Base-by-base conservation (phyloP, 176 grass and related monocot species). In the Ampelocalamus luodianensis region DNA sequence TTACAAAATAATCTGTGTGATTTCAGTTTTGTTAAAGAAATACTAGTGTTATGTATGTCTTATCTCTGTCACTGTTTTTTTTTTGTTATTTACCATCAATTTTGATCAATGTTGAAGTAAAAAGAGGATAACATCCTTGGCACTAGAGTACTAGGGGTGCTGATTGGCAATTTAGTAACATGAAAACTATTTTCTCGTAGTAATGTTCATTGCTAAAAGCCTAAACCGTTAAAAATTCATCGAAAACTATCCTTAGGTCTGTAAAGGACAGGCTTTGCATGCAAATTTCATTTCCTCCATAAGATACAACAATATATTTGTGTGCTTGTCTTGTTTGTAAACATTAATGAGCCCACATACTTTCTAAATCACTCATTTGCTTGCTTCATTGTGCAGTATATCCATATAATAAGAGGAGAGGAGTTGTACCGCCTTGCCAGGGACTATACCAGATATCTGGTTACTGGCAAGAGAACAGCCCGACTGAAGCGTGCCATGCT, bases 381-480 rank as follows among this genome's bases (percentile, higher is more conserved):
- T 60, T 85, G 22, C 51, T 88, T 80, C 48, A 1, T 43, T 62
- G 46, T 81, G 71, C 82, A 95, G 96, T 98, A 93, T 61, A 86
- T 92, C 79, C 87, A 92, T 27, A 93, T 95, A 80, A 92, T 98
- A 73, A 89, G 89, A 51, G 96, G 96, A 72, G 93, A 98, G 72
- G 96, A 98, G 55, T 9, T 93, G 49, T 76, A 79, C 6, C 85
- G 83, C 77, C 89, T 98, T 79, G 89, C 77, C 5, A 89, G 91
- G 14, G 96, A 98, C 87, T 98, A 90, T 73, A 89, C 89, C 60
- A 95, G 77, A 49, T 98, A 89, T 77, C 74, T 88, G 11, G 68
- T 95, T 76, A 92, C 91, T 58, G 93, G 81, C 56, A 92, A 91
- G 80, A 90, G 88, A 45, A 98, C 87, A 65, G 26, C 78, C 56